Conservation (phyloP, 192 early-diverging fungal genomes). For the Coemansia javaensis region DNA sequence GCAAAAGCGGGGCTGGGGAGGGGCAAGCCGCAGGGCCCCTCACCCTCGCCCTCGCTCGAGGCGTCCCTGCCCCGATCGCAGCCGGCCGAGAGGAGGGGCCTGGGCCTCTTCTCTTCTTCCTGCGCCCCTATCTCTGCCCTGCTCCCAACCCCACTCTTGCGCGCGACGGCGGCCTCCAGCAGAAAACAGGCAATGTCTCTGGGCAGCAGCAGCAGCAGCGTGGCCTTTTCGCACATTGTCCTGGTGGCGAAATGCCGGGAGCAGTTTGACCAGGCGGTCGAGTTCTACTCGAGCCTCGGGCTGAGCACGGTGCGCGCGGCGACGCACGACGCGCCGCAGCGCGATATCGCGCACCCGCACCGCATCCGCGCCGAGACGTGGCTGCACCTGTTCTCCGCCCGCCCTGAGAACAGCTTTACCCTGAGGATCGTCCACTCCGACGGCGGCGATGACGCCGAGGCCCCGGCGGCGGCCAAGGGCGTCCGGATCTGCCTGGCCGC, state of each 20-base stretch:
- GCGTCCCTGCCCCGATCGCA: too few species aligned
- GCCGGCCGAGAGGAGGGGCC: too few species aligned
- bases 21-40: too few species aligned
- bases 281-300: slow-evolving; percentile 58
- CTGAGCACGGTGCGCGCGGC: slow-evolving; percentile 48
- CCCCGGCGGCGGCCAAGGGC: slow-evolving; percentile 4
- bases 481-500: slow-evolving; percentile 28
- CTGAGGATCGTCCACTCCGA: slow-evolving; percentile 37
- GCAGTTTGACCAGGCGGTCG: slow-evolving; percentile 33
- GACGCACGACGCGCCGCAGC: slow-evolving; percentile 24
- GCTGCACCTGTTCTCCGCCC: slow-evolving; percentile 56
- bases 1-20: too few species aligned
- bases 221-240: slow-evolving; percentile 45
- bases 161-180: too few species aligned
- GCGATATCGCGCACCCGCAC: slow-evolving; percentile 27
- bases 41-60: too few species aligned
- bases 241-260: slow-evolving; percentile 25
- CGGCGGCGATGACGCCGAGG: not conserved
- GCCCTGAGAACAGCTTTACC: slow-evolving; percentile 29
- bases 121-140: too few species aligned
- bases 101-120: too few species aligned
- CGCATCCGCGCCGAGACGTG: slow-evolving; percentile 41
- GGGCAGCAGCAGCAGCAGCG: slow-evolving; percentile 2
- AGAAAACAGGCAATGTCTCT: slow-evolving; percentile 2
- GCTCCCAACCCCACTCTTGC: too few species aligned